Percentiles rank a stretch among this genome's conserved stretches.
Evolutionary conservation across 202 grass and related monocot genomes (phyloP).

Genomic region (Sporobolus alterniflorus): DNA sequence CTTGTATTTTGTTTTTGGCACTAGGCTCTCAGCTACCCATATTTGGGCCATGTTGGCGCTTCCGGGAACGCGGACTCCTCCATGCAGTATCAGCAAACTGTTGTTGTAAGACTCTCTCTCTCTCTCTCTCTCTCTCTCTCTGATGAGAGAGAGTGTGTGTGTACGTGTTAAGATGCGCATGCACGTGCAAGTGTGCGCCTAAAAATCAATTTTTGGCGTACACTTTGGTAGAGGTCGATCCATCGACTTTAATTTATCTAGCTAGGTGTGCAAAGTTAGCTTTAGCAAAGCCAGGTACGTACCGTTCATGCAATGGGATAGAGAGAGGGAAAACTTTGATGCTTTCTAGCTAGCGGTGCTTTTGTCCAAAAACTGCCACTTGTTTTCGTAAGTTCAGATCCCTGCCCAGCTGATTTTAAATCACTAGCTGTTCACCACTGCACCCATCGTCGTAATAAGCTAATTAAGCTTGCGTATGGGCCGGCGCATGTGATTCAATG

Average conservation of each 20-base stretch:
- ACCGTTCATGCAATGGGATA: neutral
- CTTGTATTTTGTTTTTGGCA: neutral
- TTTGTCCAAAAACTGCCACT: neutral
- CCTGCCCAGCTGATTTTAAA: neutral
- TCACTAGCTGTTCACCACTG: too few species aligned
- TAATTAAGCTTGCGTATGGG: too few species aligned
- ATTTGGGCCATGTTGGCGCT: constrained; percentile 45
- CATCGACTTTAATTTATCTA: constrained; percentile 9
- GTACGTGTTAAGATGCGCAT: neutral
- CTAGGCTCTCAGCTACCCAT: constrained; percentile 81
- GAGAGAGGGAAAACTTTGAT: neutral
- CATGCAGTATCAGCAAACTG: constrained; percentile 32
- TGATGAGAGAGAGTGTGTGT: too few species aligned
- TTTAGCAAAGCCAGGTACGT: constrained; percentile 10
- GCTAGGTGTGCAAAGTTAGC: constrained; percentile 3
- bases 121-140: constrained; percentile 25
- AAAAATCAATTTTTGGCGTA: neutral
- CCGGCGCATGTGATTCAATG: constrained; percentile 27
- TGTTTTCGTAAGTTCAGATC: neutral
- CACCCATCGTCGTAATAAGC: neutral
- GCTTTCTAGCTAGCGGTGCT: neutral
- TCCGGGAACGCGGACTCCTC: constrained; percentile 20
- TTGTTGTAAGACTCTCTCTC: constrained; percentile 43
- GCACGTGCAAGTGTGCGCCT: constrained; percentile 13
- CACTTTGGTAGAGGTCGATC: neutral